Evolutionary conservation across 73 alveolate species (phyloP).

Genomic region (Paramecium pentaurelia): DNA sequence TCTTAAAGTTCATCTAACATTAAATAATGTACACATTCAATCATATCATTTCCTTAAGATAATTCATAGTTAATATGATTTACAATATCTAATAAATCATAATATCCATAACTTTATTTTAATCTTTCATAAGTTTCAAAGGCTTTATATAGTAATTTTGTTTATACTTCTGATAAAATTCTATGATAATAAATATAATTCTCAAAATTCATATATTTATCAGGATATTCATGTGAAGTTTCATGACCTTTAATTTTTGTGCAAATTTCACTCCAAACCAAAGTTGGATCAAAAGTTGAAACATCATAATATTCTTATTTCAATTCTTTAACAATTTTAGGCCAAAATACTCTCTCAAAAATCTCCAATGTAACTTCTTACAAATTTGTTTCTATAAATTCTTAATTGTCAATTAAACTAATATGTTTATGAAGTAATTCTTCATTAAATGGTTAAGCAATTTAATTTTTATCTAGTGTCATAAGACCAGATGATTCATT

Average conservation of each 20-base stretch:
- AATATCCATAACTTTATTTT: slow-evolving; percentile 68
- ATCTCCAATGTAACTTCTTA: slow-evolving; percentile 54
- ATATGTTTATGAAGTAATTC: not conserved
- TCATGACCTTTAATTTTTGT: slow-evolving; percentile 81
- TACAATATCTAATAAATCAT: slow-evolving; percentile 88
- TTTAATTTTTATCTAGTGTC: not conserved
- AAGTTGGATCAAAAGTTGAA: slow-evolving; percentile 45
- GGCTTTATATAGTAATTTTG: slow-evolving; percentile 47
- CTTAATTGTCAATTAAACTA: not conserved
- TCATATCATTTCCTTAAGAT: slow-evolving; percentile 36
- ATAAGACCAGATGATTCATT: slow-evolving; percentile 53
- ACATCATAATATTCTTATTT: not conserved
- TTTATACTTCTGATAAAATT: slow-evolving; percentile 2
- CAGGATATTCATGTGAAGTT: slow-evolving; percentile 52
- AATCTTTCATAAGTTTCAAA: slow-evolving; percentile 73
- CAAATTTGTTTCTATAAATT: not conserved
- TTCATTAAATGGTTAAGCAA: slow-evolving; percentile 13
- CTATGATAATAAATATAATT: not conserved
- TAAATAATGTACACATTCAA: slow-evolving; percentile 70
- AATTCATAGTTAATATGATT: slow-evolving; percentile 67
- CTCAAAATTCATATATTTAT: slow-evolving; percentile 37
- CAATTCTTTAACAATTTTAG: not conserved
- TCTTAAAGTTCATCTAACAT: slow-evolving; percentile 92
- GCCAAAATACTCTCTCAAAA: slow-evolving; percentile 53
- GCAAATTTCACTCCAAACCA: slow-evolving; percentile 85